Base-by-base conservation (phyloP, 1,284 basidiomycete genomes). In the Papiliotrema flavescens region DNA sequence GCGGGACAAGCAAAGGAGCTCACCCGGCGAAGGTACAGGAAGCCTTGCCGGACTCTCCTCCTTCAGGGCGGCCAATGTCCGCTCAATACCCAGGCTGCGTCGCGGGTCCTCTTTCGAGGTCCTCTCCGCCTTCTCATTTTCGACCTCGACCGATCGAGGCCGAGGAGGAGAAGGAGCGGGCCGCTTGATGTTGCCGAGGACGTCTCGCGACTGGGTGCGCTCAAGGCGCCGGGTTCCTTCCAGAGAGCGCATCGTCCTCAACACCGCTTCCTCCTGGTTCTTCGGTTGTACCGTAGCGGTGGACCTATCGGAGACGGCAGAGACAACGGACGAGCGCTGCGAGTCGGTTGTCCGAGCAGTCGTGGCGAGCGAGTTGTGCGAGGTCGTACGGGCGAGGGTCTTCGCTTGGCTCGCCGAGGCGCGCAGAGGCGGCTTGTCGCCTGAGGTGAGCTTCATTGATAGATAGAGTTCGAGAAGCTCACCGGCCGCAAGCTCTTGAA, bases 191-290 rank as follows among this genome's bases (percentile, higher is more conserved):
- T 50, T 44, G 13, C 54, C 59, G 9, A 66, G 35, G 13, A 69
- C 60, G 32, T 69, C 64, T 34, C 57, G 61, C 37, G 36, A 48
- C n/a, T 45, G 58, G 55, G 13, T 26, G 24, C 53, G 45, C 19
- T 20, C 15, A 11, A 54, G 26, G 9, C 41, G 40, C 1, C 52
- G 48, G 6, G 51, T 58, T 22, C 70, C 70, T 54, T 71, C 70
- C 22, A 72, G 61, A 1, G 65, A 68, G n/a, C 60, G 60, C 69
- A 72, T 67, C 2, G 71, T 66, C 35, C 57, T 60, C 20, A 62
- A 52, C 2, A 70, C 55, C 1, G 67, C 69, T 28, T 70, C 66
- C 52, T 68, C 64, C 44, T 66, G 62, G 36, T 44, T 50, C n/a
- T 60, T 42, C 2, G 56, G 47, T 11, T 36, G 34, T 6, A 51